Evolutionary conservation across 2,329 filamentous ascomycete species (phyloP), one percentile per base, ranked within the genome.

Genomic region (Huntiella moniliformis): DNA sequence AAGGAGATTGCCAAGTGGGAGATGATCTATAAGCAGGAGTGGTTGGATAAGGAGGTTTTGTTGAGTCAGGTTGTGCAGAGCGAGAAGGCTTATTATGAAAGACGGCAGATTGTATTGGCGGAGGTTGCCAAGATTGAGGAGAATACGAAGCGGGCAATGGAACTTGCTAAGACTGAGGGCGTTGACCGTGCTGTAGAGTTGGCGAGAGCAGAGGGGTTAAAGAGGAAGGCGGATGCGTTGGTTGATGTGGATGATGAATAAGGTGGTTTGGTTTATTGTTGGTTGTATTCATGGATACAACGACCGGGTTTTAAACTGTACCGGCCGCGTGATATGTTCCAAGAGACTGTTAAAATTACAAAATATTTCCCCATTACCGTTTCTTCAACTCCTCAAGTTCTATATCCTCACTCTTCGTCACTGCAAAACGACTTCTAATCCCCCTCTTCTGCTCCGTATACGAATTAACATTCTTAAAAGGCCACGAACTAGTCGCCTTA

Each of bases 21-120:
- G 58, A 71, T 73, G 33, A 55, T 68, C 10, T 77, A 80, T 59
- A 74, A 74, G 57, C 68, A 75, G 51, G 81, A 85, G 57, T 91
- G 83, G 83, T 64, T 75, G 11, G 76, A 82, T 60, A 88, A 88
- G 60, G 82, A 91, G 60, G 69, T 83, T 28, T 60, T 88, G 13
- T 61, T 91, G n/a, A 74, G 83, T 48, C 82, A 85, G 56, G 70
- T 80, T 31, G 69, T 84, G 53, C 61, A 70, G 54, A 69, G 66
- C 54, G 82, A 88, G 58, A 67, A 73, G 32, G 74, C 78, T 57
- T 77, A 78, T 63, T 73, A 77, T 53, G 64, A 69, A 47, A 66
- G 74, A 44, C 68, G 74, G 3, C 65, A 62, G 1, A 64, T 70
- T 15, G 64, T 70, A 7, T 59, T 67, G 13, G 58, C 70, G 5